Base-by-base conservation (phyloP, 257 asterid genomes). In the Anisodus acutangulus region DNA sequence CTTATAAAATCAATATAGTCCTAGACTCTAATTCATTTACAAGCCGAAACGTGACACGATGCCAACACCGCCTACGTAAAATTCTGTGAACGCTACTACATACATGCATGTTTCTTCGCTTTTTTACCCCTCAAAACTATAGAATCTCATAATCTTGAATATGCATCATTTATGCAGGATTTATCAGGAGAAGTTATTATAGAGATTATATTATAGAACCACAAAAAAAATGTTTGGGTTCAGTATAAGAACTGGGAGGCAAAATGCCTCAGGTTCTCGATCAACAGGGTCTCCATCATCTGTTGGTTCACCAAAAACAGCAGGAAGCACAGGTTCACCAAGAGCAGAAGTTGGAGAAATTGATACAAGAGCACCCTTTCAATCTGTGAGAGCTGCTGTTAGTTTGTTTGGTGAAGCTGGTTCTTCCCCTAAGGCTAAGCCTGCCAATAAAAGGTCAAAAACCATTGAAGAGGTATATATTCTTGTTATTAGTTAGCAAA, bases 341-440 rank as follows among this genome's bases (percentile, higher is more conserved):
- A 78, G 87, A 82, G 16, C 88, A 4, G 97, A 91, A 6, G 83
- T 87, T 0, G 97, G 91, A 11, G 98, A 94, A 87, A 88, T 94
- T n/a, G 98, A 95, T 54, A 91, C 94, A 13, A 87, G 94, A 8
- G 93, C 94, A 1, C 98, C 95, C 0, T 93, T 95, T 63, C 91
- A 90, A 71, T 95, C 98, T 0, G 98, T 95, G 35, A 92, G 85
- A 90, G 98, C 98, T 8, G 98, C 98, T 39, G 93, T 95, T 1
- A 90, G 88, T 86, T 86, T 94, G 63, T 95, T 95, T 49, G 93
- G 93, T 1, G 96, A 93, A 9, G 89, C 86, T 4, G 91, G 66
- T 17, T 39, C 87, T 26, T 84, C 97, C 3, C 91, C 95, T 55
- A 85, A 70, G 55, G 16, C 88, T 6, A 60, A 59, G 17, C 87